Evolutionary conservation across 495 filamentous ascomycete genomes (phyloP), one percentile per base, ranked within the genome.

Genomic region (Talaromyces wortmannii): DNA sequence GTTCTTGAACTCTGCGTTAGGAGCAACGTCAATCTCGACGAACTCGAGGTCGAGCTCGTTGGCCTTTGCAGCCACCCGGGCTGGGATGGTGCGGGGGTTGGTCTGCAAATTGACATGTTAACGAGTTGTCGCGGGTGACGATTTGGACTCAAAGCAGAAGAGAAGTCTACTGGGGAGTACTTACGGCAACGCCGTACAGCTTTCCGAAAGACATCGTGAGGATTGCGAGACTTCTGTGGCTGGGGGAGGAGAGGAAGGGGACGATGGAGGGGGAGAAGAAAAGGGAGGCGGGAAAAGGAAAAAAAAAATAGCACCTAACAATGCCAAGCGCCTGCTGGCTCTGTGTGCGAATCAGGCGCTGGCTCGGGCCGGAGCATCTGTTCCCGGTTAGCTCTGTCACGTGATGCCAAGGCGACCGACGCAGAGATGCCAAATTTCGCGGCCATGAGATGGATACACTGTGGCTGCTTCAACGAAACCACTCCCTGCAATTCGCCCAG

Each of bases 171-270:
- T 23, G 30, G 3, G 15, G 3, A 61, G 18, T 53, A 75, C 90
- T 72, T 85, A 96, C 94, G 72, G 80, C 67, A 70, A 82, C 84
- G 70, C 84, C 87, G 80, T 94, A 97, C 65, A 98, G 81, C 83
- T 96, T 97, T 79, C 94, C 94, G 82, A 97, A 97, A 59, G 86
- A 74, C 89, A 92, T 95, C 71, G 78, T 89, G 75, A 71, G 67
- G 49, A 59, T 44, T 53, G 48, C 55, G 55, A 18, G 18, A 31
- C 16, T 30, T 32, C 47, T 45, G 29, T 31, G 50, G 44, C 31
- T 61, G 58, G 65, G 58, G 63, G 57, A 55, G 62, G 57, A 59
- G 54, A 63, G 55, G 62, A 56, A 53, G 56, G 57, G 65, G 61
- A 63, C 67, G 68, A 65, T 66, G 64, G 61, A 59, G 63, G 61